Percentiles rank a stretch among this genome's conserved stretches.
Conservation (phyloP, 1,284 basidiomycete species). For the Papiliotrema terrestris region DNA sequence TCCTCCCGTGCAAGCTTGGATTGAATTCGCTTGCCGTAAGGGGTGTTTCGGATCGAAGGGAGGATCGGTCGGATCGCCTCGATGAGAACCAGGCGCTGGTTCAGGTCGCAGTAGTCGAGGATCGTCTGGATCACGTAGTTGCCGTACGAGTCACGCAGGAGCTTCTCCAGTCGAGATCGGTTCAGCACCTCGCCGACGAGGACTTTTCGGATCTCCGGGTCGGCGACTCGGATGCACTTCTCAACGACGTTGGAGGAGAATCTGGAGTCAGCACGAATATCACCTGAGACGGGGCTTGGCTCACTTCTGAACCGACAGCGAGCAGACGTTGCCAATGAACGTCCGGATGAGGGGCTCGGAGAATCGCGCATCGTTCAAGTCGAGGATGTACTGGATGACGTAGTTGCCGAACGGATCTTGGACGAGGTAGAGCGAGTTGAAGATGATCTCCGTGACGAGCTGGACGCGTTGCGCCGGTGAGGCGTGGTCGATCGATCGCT, state of each 20-base stretch:
- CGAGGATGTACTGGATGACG: slow-evolving; percentile 79
- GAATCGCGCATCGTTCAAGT: slow-evolving; percentile 96
- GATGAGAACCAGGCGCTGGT: slow-evolving; percentile 75
- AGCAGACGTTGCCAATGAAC: slow-evolving; percentile 96
- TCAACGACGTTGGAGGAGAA: slow-evolving; percentile 42
- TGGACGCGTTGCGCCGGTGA: slow-evolving; percentile 82
- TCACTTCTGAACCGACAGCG: slow-evolving; percentile 98
- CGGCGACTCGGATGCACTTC: slow-evolving; percentile 95
- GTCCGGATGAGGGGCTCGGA: slow-evolving; percentile 96
- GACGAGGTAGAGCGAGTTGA: slow-evolving; percentile 93
- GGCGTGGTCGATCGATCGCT: slow-evolving; percentile 98
- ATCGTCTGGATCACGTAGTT: slow-evolving; percentile 96
- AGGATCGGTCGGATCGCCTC: slow-evolving; percentile 96
- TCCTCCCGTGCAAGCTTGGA: slow-evolving; percentile 93
- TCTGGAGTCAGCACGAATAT: slow-evolving; percentile 10
- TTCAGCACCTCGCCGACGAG: slow-evolving; percentile 95
- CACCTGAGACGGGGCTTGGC: slow-evolving; percentile 75
- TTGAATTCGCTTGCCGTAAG: slow-evolving; percentile 96
- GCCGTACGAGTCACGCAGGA: slow-evolving; percentile 88
- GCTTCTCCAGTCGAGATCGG: slow-evolving; percentile 89
- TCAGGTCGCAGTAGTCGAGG: slow-evolving; percentile 87
- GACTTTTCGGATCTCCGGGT: slow-evolving; percentile 87
- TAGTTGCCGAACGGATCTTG: slow-evolving; percentile 86
- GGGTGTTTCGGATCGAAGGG: slow-evolving; percentile 92
- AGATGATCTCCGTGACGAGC: slow-evolving; percentile 98